These are phyloP conservation scores for Vitis hybrid DNA, from an alignment of 177 flowering plant species.

Conservation along the genomic window DNA sequence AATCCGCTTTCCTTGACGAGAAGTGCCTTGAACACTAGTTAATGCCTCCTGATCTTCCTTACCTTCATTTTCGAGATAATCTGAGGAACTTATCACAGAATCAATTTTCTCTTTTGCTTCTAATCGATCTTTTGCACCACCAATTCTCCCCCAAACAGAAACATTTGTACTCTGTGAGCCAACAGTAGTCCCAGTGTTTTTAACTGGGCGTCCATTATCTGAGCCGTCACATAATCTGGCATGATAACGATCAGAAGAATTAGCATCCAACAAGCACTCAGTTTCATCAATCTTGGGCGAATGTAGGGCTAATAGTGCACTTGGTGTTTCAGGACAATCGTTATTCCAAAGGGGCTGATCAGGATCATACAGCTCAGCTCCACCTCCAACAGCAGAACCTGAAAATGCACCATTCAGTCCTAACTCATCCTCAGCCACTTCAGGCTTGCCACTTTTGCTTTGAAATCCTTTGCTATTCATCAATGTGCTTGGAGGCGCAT, in stretches of 20 bases:
- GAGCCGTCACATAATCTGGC: slow-evolving; percentile 26
- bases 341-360: slow-evolving; percentile 93
- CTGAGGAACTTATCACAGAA: slow-evolving; percentile 26
- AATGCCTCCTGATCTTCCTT: slow-evolving; percentile 37
- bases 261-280: slow-evolving; percentile 44
- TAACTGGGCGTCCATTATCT: slow-evolving; percentile 35
- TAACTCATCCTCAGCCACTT: slow-evolving; percentile 41
- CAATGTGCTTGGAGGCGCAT: slow-evolving; percentile 43
- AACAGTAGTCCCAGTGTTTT: slow-evolving; percentile 29
- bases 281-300: slow-evolving; percentile 48
- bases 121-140: slow-evolving; percentile 39
- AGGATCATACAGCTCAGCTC: slow-evolving; percentile 90
- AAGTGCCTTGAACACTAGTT: slow-evolving; percentile 18
- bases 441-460: slow-evolving; percentile 47
- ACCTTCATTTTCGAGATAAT: slow-evolving; percentile 30
- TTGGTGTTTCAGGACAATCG: slow-evolving; percentile 56
- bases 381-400: slow-evolving; percentile 40
- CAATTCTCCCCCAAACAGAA: slow-evolving; percentile 69
- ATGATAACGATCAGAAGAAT: slow-evolving; percentile 36
- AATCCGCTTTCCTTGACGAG: slow-evolving; percentile 42
- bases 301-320: slow-evolving; percentile 37
- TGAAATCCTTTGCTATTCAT: slow-evolving; percentile 38
- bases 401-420: slow-evolving; percentile 39
- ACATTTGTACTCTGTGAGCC: slow-evolving; percentile 41
- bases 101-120: slow-evolving; percentile 41